Evolutionary conservation across 257 asterid genomes (phyloP).

Genomic region (Fraxinus anomala): DNA sequence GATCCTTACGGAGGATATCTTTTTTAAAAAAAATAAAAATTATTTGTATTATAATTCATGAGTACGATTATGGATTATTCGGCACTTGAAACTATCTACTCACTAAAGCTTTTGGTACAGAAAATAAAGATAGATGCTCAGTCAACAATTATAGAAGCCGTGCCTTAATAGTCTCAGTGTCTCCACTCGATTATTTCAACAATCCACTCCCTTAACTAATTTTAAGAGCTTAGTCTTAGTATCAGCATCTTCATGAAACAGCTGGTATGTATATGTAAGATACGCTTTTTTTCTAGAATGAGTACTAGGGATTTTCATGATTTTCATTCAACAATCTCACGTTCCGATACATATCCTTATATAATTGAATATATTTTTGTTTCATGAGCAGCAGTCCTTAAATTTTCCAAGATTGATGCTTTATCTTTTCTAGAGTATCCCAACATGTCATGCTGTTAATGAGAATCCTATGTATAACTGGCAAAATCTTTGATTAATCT

Average conservation of each 20-base stretch:
- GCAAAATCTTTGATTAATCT: neutral
- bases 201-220: neutral
- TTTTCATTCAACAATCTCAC: neutral
- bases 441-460: neutral
- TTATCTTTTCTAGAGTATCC: neutral
- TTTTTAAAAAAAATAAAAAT: neutral
- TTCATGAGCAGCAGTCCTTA: neutral
- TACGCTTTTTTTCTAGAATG: neutral
- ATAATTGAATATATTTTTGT: no score
- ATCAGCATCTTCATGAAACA: neutral
- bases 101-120: neutral
- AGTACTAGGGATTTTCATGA: neutral
- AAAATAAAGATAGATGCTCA: neutral
- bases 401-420: neutral
- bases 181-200: neutral
- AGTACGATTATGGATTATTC: neutral
- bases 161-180: neutral
- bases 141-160: neutral
- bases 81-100: neutral
- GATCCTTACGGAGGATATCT: neutral
- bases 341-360: neutral
- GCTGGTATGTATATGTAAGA: neutral
- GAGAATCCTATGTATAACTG: neutral
- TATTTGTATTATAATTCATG: neutral
- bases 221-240: neutral